Evolutionary conservation across 2,329 filamentous ascomycete genomes (phyloP), one percentile per base, ranked within the genome.

Genomic region (Fusarium sp.): DNA sequence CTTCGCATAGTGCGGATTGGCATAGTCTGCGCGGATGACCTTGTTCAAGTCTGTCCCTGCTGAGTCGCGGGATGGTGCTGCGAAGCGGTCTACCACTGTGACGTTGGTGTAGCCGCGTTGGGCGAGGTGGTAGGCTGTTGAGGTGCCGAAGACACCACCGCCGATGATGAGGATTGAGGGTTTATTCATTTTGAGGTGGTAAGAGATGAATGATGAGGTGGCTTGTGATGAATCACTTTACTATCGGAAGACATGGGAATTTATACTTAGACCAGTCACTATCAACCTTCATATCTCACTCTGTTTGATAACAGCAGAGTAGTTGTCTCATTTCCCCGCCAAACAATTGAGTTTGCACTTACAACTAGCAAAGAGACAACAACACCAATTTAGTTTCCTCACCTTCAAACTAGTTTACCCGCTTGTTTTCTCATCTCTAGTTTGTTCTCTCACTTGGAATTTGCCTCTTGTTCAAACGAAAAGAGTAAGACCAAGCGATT

Each of bases 1-100:
- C 18, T 86, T 80, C 1, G 86, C 85, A 66, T 90, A 89, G 67
- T 86, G 87, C 0, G 81, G 80, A 65, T 88, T 86, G 62, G 87
- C 85, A 65, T 89, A 89, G 70, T 89, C 86, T 9, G 84, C 86
- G 5, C 87, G 83, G 54, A 90, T 80, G 61, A 90, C 89, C 77
- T 90, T 90, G 77, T 90, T 90, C 38, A 90, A 75, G 70, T 90
- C 87, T 65, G 88, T 87, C 29, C 83, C 87, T 1, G 87, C 88
- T 0, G 88, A 88, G 71, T 79, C 78, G 5, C 65, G 61, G 7
- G 85, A 84, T 1, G 86, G 86, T 16, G 71, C 52, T 10, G 75
- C 71, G 34, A 76, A 78, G 24, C 78, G 77, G 52, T 87, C 85
- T 25, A 84, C 80, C 9, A 87, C 81, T 2, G 83, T 84, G 62